Evolutionary conservation across 768 basidiomycete species (phyloP).

Genomic region (Hebeloma cylindrosporum): DNA sequence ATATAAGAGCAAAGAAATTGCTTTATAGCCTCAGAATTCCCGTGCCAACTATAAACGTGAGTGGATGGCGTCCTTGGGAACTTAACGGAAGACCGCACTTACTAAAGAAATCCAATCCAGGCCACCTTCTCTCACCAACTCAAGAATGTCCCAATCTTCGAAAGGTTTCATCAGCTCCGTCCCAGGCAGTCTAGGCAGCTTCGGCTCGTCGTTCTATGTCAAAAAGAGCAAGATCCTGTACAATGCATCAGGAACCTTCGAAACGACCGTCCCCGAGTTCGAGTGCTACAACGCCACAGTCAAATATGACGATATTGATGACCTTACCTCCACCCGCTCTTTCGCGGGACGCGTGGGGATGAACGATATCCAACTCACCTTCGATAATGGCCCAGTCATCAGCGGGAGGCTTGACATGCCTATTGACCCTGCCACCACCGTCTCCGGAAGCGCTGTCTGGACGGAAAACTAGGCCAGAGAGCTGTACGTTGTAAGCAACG

Average conservation of each 20-base stretch:
- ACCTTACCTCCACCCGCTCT: background rate
- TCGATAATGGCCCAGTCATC: background rate
- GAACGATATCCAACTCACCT: background rate
- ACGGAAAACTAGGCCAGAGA: too few species aligned
- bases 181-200: constrained; percentile 3
- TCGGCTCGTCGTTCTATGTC: constrained; percentile 3
- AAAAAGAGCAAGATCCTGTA: constrained; percentile 2
- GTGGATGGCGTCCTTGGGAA: too few species aligned
- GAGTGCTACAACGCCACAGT: constrained; percentile 6
- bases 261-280: constrained; percentile 1
- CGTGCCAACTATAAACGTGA: too few species aligned
- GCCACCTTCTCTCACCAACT: too few species aligned
- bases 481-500: too few species aligned
- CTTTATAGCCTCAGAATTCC: too few species aligned
- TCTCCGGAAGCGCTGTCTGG: constrained; percentile 7
- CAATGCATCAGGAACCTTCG: constrained; percentile 3
- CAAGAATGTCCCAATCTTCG: too few species aligned
- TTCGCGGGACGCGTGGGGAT: constrained; percentile 2
- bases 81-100: too few species aligned
- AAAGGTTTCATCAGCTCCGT: constrained; percentile 9
- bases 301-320: background rate
- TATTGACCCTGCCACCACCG: background rate
- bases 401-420: constrained; percentile 7
- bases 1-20: too few species aligned
- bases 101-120: too few species aligned